Evolutionary conservation across 2,329 filamentous ascomycete species (phyloP), one percentile per base, ranked within the genome.

Genomic region (Thelonectria discophora): DNA sequence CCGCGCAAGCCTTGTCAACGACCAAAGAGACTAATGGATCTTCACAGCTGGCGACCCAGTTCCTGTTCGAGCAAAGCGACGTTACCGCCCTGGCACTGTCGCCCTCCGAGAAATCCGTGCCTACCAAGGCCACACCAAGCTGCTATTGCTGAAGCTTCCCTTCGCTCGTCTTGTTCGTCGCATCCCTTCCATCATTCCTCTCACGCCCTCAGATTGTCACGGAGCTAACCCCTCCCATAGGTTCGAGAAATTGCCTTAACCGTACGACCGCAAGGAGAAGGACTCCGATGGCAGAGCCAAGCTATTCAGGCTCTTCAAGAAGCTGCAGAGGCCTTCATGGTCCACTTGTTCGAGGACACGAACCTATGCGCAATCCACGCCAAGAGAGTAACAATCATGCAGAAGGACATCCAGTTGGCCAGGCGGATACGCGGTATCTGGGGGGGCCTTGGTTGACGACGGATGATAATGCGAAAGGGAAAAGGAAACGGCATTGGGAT

Each of bases 321-420:
- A 82, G 93, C 94, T 13, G 88, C 94, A n/a, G 94, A 98, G 81
- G 94, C 94, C 5, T 98, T 97, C 79, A 85, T 98, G 69, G 91
- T 98, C 61, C 94, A 97, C 75, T 83, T 98, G n/a, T 97, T 98
- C 74, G 94, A 97, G 62, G 76, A 79, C 54, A 77, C 77, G 37
- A 97, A 98, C 80, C 86, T 98, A 43, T 97, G 94, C 80, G 95
- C 94, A 65, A 94, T 98, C 71, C 94, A 98, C 79, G 95, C 94
- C 64, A 97, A 97, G 82, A 86, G 94, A 76, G 93, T 98, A 55
- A 98, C 94, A 40, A 97, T 97, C 72, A 94, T 97, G 92, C 93
- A 95, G 79, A 97, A 97, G 81, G 95, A 98, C 78, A 97, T 99
- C 72, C 94, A 97, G 80, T 86, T 98, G 63, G 94, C 94, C 18